Evolutionary conservation across 257 asterid genomes (phyloP), one percentile per base, ranked within the genome.

Genomic region (Solanum ossicruentum): DNA sequence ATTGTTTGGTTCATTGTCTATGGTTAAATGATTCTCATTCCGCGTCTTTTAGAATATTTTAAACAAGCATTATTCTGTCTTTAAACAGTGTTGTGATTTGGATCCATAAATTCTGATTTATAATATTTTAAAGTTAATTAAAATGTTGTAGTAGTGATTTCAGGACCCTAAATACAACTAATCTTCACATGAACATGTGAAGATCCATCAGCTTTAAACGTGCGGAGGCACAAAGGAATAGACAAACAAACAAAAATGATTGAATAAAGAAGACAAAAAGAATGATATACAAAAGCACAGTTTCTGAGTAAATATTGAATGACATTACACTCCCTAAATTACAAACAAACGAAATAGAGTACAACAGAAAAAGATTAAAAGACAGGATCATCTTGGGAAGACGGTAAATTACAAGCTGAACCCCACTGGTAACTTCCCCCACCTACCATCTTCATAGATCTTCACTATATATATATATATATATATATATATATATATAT

Each of bases 161-260:
- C 10, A 12, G 49, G 17, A 26, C 47, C 58, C 82, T 26, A 77
- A 77, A 77, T 77, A 77, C 82, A 77, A 51, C 16, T 32, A 26
- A 52, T 15, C 82, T 51, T 51, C 82, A 52, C 65, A 77, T 77
- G 82, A 49, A 21, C 77, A 65, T 41, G 49, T 36, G 28, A 36
- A 36, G 84, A 43, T 58, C 72, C 57, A 73, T 86, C 84, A 73
- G 69, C 79, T 72, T 82, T 81, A 81, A 12, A 52, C 83, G 73
- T 20, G 61, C 32, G 12, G 28, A 28, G 21, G 21, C 73, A 32
- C 21, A 66, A 15, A 32, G 21, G 20, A 67, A 17, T 28, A 32
- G 1, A 26, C 26, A 26, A 67, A 32, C 75, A 70, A 61, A 83
- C 83, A 51, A 47, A 47, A 41, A 23, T 49, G 71, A 66, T 80